Evolutionary conservation across 108 stramenopile genomes (phyloP), one percentile per base, ranked within the genome.

Genomic region (Schizochytrium sp.): DNA sequence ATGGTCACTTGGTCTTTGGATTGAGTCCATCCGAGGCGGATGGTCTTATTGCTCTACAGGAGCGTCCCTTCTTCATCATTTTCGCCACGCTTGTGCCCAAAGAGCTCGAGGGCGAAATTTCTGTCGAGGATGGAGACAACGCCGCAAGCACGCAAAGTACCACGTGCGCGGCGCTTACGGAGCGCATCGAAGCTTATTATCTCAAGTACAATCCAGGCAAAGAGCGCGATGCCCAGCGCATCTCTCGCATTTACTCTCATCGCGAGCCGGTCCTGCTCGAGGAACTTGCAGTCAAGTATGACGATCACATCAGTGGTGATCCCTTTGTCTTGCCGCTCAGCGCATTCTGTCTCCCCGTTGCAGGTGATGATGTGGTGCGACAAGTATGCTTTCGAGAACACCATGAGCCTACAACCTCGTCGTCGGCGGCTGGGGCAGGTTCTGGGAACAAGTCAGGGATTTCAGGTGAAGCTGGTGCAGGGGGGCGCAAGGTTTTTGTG

Each of bases 161-260:
- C 4, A 47, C 51, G 0, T 83, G 76, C 76, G 23, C 51, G 28
- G 51, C 76, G n/a, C 51, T 83, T 0, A 83, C 12, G n/a, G 76
- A 83, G 48, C 76, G 51, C 51, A 53, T 83, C 28, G 76, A 83
- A 23, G 76, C 76, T 12, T 83, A 83, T 83, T 83, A 83, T 34
- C 18, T 6, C 76, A 47, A 23, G 28, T 83, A 83, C 51, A 83
- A 83, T 34, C 45, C 10, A 6, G 76, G 76, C n/a, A 83, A 83
- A 53, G 76, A 83, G 51, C 45, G 51, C 25, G 76, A 83, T 6
- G 76, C 51, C 16, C 43, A 8, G 51, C 76, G 76, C 45, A 83
- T 83, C 51, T 12, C 51, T 43, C 51, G 48, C 51, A 83, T 83
- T 23, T 83, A 83, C 76, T 83, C 76, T 12, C 76, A 83, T 45